Base-by-base conservation (phyloP, 495 filamentous ascomycete species). In the Sabuloglossum arenarium region DNA sequence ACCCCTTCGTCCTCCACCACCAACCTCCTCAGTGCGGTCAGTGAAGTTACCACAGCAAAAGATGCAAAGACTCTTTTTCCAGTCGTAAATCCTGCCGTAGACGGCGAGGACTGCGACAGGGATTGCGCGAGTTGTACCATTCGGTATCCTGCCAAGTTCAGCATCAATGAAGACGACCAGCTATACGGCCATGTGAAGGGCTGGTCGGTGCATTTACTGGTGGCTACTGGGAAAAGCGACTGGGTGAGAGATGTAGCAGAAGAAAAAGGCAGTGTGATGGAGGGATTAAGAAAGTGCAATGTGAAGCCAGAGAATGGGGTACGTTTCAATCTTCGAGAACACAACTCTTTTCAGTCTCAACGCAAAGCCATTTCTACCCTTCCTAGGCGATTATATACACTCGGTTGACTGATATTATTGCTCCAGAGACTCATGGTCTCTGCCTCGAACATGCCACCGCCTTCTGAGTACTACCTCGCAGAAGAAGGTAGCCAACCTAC, bases 251-350 rank as follows among this genome's bases (percentile, higher is more conserved):
- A 94, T 69, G 85, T 97, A 14, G 81, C 79, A 46, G 85, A 97
- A 61, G 91, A 97, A 70, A 78, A 80, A 67, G 93, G 88, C 0
- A 94, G 88, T 64, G 78, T 98, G 28, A 97, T 98, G 91, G 81
- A 93, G 70, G 93, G 89, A 8, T 78, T 97, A 63, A 79, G 75
- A 56, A 77, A 76, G 58, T 70, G 75, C 6, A 68, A 69, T 10
- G 69, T 80, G 28, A 76, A 78, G 62, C 81, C 84, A 0, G 74
- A 64, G 54, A 93, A 90, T 64, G 89, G 88, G 61, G 85, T 91
- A 58, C 11, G 47, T 28, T 56, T 5, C 24, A 14, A 9, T 8
- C 34, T 32, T 23, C 11, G 9, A 9, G 28, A 28, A 46, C 60
- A 21, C 39, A 56, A 58, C 10, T 16, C 23, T 37, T 30, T 32